Evolutionary conservation across 2,329 filamentous ascomycete species (phyloP).

Genomic region (Neoarthrinium moseri): DNA sequence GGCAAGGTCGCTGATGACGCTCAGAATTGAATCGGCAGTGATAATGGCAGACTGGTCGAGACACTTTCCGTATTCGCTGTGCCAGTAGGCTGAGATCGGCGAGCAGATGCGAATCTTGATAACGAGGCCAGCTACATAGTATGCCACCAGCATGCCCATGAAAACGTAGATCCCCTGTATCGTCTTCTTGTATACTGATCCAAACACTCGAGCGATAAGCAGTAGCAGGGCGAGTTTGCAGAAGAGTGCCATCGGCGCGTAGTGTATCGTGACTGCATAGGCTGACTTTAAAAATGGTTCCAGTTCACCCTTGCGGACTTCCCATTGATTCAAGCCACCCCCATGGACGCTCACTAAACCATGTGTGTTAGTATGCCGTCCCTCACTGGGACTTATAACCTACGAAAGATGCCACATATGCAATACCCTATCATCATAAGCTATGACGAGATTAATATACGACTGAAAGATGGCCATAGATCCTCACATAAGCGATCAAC

Average conservation of each 20-base stretch:
- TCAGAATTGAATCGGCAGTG: constrained; percentile 29
- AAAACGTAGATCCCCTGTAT: constrained; percentile 36
- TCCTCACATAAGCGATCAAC: constrained; percentile 6
- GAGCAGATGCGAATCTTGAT: constrained; percentile 40
- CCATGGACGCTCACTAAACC: constrained; percentile 26
- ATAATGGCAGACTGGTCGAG: constrained; percentile 33
- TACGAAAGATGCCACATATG: constrained; percentile 21
- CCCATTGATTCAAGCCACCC: constrained; percentile 33
- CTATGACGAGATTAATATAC: constrained; percentile 11
- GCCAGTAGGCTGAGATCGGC: constrained; percentile 41
- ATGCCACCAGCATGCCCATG: constrained; percentile 33
- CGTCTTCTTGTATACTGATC: constrained; percentile 35
- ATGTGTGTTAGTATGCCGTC: not conserved
- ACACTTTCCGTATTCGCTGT: constrained; percentile 26
- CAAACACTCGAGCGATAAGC: constrained; percentile 42
- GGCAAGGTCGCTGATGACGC: constrained; percentile 28
- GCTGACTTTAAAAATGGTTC: constrained; percentile 34
- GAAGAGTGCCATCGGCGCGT: constrained; percentile 40
- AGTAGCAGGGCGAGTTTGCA: constrained; percentile 43
- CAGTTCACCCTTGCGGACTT: constrained; percentile 27
- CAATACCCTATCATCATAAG: constrained; percentile 28
- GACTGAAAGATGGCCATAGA: too few species aligned
- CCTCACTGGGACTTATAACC: not conserved
- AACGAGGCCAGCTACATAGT: constrained; percentile 39
- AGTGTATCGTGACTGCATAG: constrained; percentile 43